Conservation (phyloP, 1,139 yeast species). For the Citeromyces hawaiiensis region DNA sequence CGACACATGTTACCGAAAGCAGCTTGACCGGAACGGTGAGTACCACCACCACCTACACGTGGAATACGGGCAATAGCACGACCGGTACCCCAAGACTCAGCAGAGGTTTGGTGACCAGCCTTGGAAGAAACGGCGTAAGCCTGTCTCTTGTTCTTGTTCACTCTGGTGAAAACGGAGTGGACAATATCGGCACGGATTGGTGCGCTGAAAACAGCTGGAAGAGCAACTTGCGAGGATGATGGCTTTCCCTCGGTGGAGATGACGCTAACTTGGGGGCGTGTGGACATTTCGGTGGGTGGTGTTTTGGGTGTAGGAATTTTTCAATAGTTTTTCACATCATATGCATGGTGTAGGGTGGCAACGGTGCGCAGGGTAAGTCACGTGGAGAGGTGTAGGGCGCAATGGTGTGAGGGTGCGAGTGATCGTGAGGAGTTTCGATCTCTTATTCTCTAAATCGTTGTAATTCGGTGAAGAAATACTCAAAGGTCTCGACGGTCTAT, state of each 20-base stretch:
- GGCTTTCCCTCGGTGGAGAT: conserved; percentile 75
- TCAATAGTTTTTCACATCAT: neutral
- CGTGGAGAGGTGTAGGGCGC: too few relatives aligned
- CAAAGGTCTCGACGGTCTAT: too few relatives aligned
- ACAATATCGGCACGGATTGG: conserved; percentile 99
- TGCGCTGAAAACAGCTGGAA: conserved; percentile 98
- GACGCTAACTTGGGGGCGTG: conserved; percentile 96
- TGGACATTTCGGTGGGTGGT: conserved; percentile 34
- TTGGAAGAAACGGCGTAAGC: conserved; percentile 98
- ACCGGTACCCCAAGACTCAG: conserved; percentile 99
- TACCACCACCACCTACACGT: conserved; percentile 99
- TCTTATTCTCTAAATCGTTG: too few relatives aligned
- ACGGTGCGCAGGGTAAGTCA: too few relatives aligned
- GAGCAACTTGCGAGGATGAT: conserved; percentile 73
- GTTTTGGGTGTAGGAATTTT: conserved; percentile 4
- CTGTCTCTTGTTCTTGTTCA: conserved; percentile 99
- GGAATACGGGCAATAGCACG: conserved; percentile 99
- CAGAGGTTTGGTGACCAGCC: conserved; percentile 99
- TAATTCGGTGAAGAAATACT: too few relatives aligned
- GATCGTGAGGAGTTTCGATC: too few relatives aligned
- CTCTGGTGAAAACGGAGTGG: conserved; percentile 96
- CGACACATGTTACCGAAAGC: conserved; percentile 99
- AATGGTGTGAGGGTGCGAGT: too few relatives aligned
- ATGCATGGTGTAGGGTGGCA: too few relatives aligned
- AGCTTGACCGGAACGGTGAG: conserved; percentile 99